Conservation (phyloP, 1,139 yeast species). For the Saccharomyces hybrid region DNA sequence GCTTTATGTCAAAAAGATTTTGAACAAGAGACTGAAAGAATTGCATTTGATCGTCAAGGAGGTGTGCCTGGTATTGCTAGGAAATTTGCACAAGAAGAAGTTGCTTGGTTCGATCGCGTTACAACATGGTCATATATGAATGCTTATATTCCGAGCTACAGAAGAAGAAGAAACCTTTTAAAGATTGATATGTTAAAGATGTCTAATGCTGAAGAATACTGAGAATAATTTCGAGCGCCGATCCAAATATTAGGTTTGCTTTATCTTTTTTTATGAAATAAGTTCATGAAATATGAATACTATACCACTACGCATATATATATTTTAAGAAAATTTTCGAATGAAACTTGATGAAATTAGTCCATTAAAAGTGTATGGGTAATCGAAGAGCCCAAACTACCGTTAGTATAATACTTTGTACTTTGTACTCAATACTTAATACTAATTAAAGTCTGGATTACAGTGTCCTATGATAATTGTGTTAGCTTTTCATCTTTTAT, state of each 20-base stretch:
- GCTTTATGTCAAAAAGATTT: constrained; percentile 10
- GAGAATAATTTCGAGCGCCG: background rate
- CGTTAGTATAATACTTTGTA: background rate
- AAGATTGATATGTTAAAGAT: background rate
- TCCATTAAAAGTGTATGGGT: background rate
- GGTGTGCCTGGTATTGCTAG: constrained; percentile 10
- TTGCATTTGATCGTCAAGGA: constrained; percentile 11
- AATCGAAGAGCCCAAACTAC: background rate
- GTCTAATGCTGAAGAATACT: background rate
- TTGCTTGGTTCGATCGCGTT: constrained; percentile 11
- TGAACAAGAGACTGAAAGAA: constrained; percentile 8
- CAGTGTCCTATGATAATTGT: background rate
- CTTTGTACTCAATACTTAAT: background rate
- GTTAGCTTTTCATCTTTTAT: background rate
- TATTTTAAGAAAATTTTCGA: background rate
- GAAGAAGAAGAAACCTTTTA: background rate
- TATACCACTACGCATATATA: background rate
- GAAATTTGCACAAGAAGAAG: constrained; percentile 10
- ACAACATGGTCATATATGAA: constrained; percentile 14
- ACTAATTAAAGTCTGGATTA: background rate
- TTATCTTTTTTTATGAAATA: background rate
- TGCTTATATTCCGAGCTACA: constrained; percentile 9
- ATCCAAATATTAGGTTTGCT: background rate
- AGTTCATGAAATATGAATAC: background rate
- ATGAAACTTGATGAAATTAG: background rate